Base-by-base conservation (phyloP, 2,329 filamentous ascomycete genomes). In the Juglanconis oblonga region DNA sequence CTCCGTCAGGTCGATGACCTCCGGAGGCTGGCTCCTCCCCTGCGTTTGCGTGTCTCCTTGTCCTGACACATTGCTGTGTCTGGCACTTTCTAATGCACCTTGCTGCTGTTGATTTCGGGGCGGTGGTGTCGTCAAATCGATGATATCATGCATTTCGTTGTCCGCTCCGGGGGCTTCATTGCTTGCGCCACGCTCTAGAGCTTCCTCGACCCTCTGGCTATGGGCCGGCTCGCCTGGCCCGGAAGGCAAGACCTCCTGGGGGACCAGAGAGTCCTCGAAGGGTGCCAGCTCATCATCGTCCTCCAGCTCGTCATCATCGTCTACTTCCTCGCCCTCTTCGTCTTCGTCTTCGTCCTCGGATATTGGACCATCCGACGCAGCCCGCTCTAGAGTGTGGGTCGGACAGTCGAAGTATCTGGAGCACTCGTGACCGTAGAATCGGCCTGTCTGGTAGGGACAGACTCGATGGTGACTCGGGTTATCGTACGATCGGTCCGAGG, bases 371-470 rank as follows among this genome's bases (percentile, higher is more conserved):
- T 58, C 42, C 40, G 55, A 61, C 29, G n/a, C 49, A 14, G 51
- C 51, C 55, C 79, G 73, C 65, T 76, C 75, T 50, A 79, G 65
- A 17, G 71, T 62, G 59, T 82, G 80, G 4, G 77, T 75, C 36
- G 79, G 80, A 48, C 79, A 81, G 69, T 82, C 80, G 59, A 79
- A 75, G 67, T 73, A 82, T 51, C 74, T 74, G 10, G 73, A 73
- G 66, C 79, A 81, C 67, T 81, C 79, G 52, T 75, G 72, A 54
- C 78, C 73, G 64, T 77, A 66, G 49, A 72, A 77, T 13, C 70
- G 68, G 17, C 67, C 29, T 9, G 72, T 77, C 53, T 72, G 73
- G 72, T 76, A 79, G 40, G 65, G 72, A 60, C 78, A 81, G 32
- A 64, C 55, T 4, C 11, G 52, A n/a, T 24, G 32, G n/a, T 55